Percentiles rank a stretch among this genome's conserved stretches.
Evolutionary conservation across 1,139 yeast genomes (phyloP).

Genomic region (Suhomyces wounanorum): DNA sequence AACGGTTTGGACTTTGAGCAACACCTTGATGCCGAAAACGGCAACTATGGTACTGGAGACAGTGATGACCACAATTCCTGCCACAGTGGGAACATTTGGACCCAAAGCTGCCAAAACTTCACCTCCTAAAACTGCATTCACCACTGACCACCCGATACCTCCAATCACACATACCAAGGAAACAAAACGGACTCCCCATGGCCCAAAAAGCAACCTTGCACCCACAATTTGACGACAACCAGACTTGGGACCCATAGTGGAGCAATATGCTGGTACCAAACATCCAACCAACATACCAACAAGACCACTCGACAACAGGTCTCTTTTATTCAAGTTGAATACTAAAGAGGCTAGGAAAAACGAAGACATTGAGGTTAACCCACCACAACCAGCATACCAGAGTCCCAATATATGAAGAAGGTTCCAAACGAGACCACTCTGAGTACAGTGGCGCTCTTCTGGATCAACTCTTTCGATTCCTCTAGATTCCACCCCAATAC

Average conservation of each 20-base stretch:
- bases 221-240: constrained; percentile 47
- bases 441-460: constrained; percentile 23
- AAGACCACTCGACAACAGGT: constrained; percentile 35
- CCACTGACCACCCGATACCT: constrained; percentile 46
- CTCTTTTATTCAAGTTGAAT: constrained; percentile 31
- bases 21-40: constrained; percentile 35
- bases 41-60: constrained; percentile 33
- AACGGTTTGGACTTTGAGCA: constrained; percentile 25
- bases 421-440: constrained; percentile 11
- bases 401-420: constrained; percentile 27
- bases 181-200: constrained; percentile 41
- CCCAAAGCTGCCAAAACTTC: constrained; percentile 34
- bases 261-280: constrained; percentile 41
- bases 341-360: constrained; percentile 37
- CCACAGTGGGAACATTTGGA: constrained; percentile 25
- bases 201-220: constrained; percentile 42
- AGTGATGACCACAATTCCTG: constrained; percentile 36
- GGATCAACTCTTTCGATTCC: constrained; percentile 35
- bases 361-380: constrained; percentile 43
- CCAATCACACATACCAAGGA: constrained; percentile 38
- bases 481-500: constrained; percentile 32
- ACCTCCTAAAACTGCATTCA: constrained; percentile 43
- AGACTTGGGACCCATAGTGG: constrained; percentile 43
- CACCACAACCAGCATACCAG: constrained; percentile 46
- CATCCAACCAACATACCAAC: constrained; percentile 38